Evolutionary conservation across 2,329 filamentous ascomycete genomes (phyloP).

Genomic region (Pseudogymnoascus sp.): DNA sequence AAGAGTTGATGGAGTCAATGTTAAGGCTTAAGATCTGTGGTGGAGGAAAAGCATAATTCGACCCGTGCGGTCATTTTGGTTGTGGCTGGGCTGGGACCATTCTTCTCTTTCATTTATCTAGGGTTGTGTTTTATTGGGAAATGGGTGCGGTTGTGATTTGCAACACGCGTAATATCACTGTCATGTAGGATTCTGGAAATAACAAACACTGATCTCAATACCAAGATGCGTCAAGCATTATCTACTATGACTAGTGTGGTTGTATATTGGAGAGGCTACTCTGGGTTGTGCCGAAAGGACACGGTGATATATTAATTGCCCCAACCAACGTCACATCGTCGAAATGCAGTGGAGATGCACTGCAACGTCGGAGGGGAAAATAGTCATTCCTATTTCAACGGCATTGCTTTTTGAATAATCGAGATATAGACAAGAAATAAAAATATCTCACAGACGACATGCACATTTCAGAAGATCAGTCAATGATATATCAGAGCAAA

Average conservation of each 20-base stretch:
- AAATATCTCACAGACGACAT: neutral
- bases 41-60: neutral
- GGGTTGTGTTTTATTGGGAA: neutral
- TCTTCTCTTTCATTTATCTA: neutral
- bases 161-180: slow-evolving; percentile 5
- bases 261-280: neutral
- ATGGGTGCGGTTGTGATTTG: neutral
- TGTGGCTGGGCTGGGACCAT: neutral
- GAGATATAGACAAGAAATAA: neutral
- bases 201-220: neutral
- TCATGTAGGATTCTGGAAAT: neutral
- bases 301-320: neutral
- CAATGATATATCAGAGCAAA: neutral
- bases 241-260: neutral
- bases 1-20: neutral
- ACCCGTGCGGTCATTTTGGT: neutral
- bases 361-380: slow-evolving; percentile 1
- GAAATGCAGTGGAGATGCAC: neutral
- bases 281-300: neutral
- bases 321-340: neutral
- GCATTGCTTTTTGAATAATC: neutral
- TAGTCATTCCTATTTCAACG: slow-evolving; percentile 1
- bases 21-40: neutral
- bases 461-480: too few relatives aligned
- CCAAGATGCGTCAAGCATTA: neutral